Base-by-base conservation (phyloP, 2,329 filamentous ascomycete species). In the Clonostachys rhizophaga region DNA sequence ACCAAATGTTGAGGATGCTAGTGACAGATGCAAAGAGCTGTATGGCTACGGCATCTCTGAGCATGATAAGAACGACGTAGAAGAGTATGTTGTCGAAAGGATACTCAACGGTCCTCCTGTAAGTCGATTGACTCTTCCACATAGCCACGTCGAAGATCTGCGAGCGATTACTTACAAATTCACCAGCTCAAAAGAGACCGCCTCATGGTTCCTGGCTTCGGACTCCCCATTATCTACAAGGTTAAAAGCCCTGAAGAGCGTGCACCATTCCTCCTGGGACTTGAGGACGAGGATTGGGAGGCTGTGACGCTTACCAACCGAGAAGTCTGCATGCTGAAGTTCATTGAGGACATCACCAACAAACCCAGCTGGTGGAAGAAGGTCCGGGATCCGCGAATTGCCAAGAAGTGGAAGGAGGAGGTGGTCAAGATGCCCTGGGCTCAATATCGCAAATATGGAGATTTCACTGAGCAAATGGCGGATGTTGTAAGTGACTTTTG, bases 291-390 rank as follows among this genome's bases (percentile, higher is more conserved):
- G 0, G 48, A 44, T n/a, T 64, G 60, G 60, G 46, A 18, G 5
- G 61, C 62, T 2, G 18, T 14, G 2, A 65, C 61, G 2, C 50
- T 65, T 13, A 51, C 56, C 14, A 54, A 59, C 35, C 59, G 61
- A 1, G 62, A 66, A 47, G 48, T 56, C 2, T 65, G 60, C 50
- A 66, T 66, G 60, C 52, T 66, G 14, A 57, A 54, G 44, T 42
- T 62, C 13, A 54, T 66, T 1, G 61, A 66, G 35, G 58, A 64
- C 18, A 46, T 66, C 24, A 65, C 61, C 42, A 60, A 66, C 46
- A 66, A 65, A 45, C 57, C 62, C 14, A 57, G 62, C 8, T 66
- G 63, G 63, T 65, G 62, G 62, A 48, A 37, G 42, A 66, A 66
- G 43, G 56, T 64, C 14, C 50, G 50, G 2, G 53, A 64, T 17